Percentiles rank a stretch among this genome's conserved stretches.
Conservation (phyloP, 257 asterid species). For the Mentha longifolia region DNA sequence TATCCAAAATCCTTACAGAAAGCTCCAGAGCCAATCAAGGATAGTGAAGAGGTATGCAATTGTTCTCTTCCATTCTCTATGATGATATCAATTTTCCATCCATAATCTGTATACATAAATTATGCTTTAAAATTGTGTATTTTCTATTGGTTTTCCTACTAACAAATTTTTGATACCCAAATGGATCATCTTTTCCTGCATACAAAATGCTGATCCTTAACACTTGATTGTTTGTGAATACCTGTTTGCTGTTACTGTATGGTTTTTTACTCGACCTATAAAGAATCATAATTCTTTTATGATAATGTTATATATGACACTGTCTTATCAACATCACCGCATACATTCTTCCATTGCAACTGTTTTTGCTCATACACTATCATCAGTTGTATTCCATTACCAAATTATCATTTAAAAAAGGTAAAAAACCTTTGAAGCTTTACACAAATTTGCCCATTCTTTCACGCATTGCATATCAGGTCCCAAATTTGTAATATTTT, state of each 20-base stretch:
- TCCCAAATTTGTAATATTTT: neutral
- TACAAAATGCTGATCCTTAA: neutral
- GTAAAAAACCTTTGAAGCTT: neutral
- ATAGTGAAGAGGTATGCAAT: constrained; percentile 52
- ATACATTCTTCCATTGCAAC: no score
- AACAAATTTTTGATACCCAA: neutral
- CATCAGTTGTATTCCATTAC: neutral
- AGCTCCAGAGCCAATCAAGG: constrained; percentile 46
- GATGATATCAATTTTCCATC: constrained; percentile 15
- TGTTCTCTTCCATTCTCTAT: constrained; percentile 13
- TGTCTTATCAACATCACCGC: neutral
- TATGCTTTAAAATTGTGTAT: neutral
- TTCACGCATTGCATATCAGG: neutral
- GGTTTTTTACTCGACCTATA: neutral
- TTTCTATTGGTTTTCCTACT: constrained; percentile 7
- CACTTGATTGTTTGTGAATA: neutral
- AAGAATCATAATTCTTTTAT: neutral
- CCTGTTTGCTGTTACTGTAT: neutral
- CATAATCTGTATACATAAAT: constrained; percentile 14
- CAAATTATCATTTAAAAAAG: no score
- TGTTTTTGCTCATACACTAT: neutral
- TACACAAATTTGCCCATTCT: neutral
- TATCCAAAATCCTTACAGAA: constrained; percentile 43
- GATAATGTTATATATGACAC: neutral
- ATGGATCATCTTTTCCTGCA: neutral